Conservation (phyloP, 1,139 yeast species). For the Pichia sp. region DNA sequence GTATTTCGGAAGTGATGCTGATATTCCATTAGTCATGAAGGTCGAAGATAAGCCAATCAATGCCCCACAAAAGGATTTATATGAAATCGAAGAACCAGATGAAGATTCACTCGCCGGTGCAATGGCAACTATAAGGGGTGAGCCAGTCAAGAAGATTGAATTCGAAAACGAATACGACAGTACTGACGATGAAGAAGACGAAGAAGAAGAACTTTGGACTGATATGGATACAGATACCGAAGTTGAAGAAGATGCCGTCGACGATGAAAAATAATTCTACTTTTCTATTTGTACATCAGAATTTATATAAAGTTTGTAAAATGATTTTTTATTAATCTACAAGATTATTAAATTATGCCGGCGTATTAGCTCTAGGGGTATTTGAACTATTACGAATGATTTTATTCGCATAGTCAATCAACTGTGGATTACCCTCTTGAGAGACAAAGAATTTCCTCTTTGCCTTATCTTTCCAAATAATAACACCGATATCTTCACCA, state of each 20-base stretch:
- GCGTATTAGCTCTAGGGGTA: conserved; percentile 15
- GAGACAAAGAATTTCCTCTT: conserved; percentile 75
- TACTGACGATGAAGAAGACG: conserved; percentile 41
- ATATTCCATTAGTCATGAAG: conserved; percentile 60
- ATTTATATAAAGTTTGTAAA: not conserved
- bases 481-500: conserved; percentile 88
- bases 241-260: conserved; percentile 28
- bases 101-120: conserved; percentile 69
- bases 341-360: conserved; percentile 6
- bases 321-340: no score
- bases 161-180: conserved; percentile 35
- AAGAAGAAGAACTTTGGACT: conserved; percentile 44
- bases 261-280: conserved; percentile 1
- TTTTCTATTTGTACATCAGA: not conserved
- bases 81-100: conserved; percentile 64
- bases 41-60: conserved; percentile 53
- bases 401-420: conserved; percentile 82
- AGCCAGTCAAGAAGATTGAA: conserved; percentile 37
- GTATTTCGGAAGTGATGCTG: conserved; percentile 71
- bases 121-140: conserved; percentile 59
- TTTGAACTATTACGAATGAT: conserved; percentile 36
- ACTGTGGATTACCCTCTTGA: conserved; percentile 83
- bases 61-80: conserved; percentile 40
- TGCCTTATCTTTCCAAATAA: conserved; percentile 78
- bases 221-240: conserved; percentile 37